Percentiles rank a stretch among this genome's conserved stretches.
These are phyloP conservation scores for Aspergillus ustus DNA, from an alignment of 2,329 filamentous ascomycete genomes.

Conservation along the genomic window DNA sequence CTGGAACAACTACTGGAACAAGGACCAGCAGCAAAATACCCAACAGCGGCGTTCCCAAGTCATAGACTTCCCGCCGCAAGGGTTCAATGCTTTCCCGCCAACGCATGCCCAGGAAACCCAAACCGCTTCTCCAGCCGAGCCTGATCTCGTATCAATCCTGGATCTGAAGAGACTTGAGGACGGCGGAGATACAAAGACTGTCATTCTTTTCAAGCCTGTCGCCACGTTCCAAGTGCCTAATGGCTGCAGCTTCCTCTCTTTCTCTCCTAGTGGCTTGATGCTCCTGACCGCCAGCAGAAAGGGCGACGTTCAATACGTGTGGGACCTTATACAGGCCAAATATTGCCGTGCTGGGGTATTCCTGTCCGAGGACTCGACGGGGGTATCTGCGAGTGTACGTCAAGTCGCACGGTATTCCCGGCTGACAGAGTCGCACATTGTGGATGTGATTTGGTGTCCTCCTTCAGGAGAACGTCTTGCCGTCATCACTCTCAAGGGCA, in stretches of 20 bases:
- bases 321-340: conserved; percentile 55
- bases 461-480: conserved; percentile 82
- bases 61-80: conserved; percentile 36
- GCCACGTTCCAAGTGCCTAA: conserved; percentile 54
- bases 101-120: conserved; percentile 51
- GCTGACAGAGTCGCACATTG: conserved; percentile 87
- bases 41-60: conserved; percentile 37
- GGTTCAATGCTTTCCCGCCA: conserved; percentile 48
- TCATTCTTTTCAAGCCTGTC: conserved; percentile 39
- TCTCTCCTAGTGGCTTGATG: conserved; percentile 53
- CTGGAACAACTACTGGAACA: conserved; percentile 57
- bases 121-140: conserved; percentile 40
- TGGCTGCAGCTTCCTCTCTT: conserved; percentile 55
- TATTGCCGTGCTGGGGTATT: conserved; percentile 46
- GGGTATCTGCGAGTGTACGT: conserved; percentile 60
- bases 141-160: conserved; percentile 52
- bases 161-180: conserved; percentile 52
- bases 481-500: conserved; percentile 92
- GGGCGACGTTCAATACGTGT: conserved; percentile 56
- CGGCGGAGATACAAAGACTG: conserved; percentile 39
- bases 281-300: conserved; percentile 54
- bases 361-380: conserved; percentile 40
- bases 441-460: conserved; percentile 86
- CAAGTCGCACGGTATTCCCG: conserved; percentile 88
- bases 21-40: conserved; percentile 40